Evolutionary conservation across 2,329 filamentous ascomycete species (phyloP).

Genomic region (Atkinsonella texensis): DNA sequence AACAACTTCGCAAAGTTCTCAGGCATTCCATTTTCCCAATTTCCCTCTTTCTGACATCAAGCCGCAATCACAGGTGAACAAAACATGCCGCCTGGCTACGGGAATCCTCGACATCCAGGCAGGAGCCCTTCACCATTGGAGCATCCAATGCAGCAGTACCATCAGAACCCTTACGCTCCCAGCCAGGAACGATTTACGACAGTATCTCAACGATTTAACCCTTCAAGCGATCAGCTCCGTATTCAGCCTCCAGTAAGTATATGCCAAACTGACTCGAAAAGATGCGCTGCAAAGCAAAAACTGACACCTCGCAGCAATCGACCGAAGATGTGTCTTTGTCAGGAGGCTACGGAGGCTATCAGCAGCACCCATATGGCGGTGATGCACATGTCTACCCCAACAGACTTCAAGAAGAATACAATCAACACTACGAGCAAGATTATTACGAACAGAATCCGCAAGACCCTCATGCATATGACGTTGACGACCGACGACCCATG

Average conservation of each 20-base stretch:
- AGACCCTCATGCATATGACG: conserved; percentile 47
- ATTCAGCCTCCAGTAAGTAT: conserved; percentile 64
- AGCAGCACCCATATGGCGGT: conserved; percentile 33
- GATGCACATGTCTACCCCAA: conserved; percentile 40
- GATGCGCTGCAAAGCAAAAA: neutral
- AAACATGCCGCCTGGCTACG: neutral
- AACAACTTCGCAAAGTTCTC: neutral
- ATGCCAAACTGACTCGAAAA: conserved; percentile 19
- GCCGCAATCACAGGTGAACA: neutral
- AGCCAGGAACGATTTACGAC: conserved; percentile 27
- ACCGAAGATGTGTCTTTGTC: conserved; percentile 32
- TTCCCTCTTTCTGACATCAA: neutral
- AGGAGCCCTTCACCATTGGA: conserved; percentile 2
- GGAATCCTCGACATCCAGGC: neutral
- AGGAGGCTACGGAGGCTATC: conserved; percentile 32
- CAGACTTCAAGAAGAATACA: conserved; percentile 48
- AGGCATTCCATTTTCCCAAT: neutral
- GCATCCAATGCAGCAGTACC: conserved; percentile 5
- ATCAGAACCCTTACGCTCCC: conserved; percentile 1
- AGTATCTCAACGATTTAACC: conserved; percentile 29
- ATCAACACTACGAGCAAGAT: conserved; percentile 29
- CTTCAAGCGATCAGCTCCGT: conserved; percentile 63
- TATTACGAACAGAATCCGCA: conserved; percentile 35
- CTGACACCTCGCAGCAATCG: conserved; percentile 31
- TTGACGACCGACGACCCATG: conserved; percentile 66